phyloP scores from a whole-genome alignment of 495 filamentous ascomycete genomes.

The Cercophora newfieldiana region DNA sequence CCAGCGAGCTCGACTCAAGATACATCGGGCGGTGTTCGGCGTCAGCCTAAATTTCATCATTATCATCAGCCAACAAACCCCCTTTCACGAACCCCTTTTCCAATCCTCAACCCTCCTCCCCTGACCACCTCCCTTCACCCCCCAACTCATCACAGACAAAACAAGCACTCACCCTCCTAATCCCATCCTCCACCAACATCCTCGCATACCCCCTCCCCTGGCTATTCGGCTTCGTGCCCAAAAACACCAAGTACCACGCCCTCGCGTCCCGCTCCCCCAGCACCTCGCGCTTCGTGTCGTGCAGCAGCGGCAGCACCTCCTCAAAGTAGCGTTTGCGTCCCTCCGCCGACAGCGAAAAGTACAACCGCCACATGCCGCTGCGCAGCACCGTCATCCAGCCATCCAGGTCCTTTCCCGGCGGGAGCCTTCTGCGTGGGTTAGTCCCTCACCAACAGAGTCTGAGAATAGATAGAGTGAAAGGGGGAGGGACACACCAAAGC shows the following conservation, averaged over 20 bases:
- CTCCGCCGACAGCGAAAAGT: conserved; percentile 68
- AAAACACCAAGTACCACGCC: conserved; percentile 75
- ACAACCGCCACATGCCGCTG: conserved; percentile 69
- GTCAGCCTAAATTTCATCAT: conserved; percentile 61
- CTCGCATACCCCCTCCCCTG: conserved; percentile 69
- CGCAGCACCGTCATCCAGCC: conserved; percentile 67
- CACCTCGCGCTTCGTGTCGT: conserved; percentile 65
- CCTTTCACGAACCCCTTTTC: too few relatives aligned
- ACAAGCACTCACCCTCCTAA: conserved; percentile 52
- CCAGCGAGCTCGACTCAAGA: conserved; percentile 69
- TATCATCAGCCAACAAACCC: too few relatives aligned
- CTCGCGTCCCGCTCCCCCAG: conserved; percentile 64
- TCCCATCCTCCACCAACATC: conserved; percentile 66
- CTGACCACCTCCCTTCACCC: not conserved
- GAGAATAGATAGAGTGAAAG: not conserved
- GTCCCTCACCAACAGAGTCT: not conserved
- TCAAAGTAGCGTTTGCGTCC: conserved; percentile 70
- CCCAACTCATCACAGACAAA: not conserved
- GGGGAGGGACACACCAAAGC: conserved; percentile 61
- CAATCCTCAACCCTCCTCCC: not conserved
- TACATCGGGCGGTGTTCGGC: conserved; percentile 62
- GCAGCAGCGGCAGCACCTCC: conserved; percentile 75
- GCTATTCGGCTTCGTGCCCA: conserved; percentile 67
- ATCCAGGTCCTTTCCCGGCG: conserved; percentile 72
- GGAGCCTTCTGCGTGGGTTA: conserved; percentile 59